phyloP scores from a whole-genome alignment of 257 asterid species.

The Plantago elongata region DNA sequence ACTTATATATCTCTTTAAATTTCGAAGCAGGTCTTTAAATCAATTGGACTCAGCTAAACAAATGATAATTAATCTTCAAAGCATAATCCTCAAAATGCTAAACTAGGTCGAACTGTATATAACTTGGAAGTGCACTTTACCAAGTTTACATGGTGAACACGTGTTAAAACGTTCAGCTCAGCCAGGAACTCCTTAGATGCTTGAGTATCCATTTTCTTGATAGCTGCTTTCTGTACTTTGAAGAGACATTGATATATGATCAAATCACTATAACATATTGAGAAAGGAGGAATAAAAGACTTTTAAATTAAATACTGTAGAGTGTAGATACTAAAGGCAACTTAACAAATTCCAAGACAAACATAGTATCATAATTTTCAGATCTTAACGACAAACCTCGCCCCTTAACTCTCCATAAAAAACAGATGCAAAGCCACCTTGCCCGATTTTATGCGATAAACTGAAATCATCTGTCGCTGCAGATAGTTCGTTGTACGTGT shows the following conservation, averaged over 20 bases:
- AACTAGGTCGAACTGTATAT: neutral
- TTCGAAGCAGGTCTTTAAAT: too few relatives aligned
- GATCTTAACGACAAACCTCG: constrained; percentile 39
- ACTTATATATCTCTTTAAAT: too few relatives aligned
- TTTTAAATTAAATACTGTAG: too few relatives aligned
- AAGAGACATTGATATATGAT: too few relatives aligned
- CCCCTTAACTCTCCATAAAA: constrained; percentile 69
- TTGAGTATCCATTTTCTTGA: constrained; percentile 84
- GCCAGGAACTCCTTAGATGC: constrained; percentile 82
- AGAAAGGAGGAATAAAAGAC: too few relatives aligned
- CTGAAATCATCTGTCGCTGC: constrained; percentile 51
- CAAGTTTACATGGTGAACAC: constrained; percentile 85
- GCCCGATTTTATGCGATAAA: constrained; percentile 62
- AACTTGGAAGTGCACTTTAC: constrained; percentile 27
- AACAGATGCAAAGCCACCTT: constrained; percentile 84
- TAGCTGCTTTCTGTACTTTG: constrained; percentile 63
- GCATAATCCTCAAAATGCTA: too few relatives aligned
- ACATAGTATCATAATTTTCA: neutral
- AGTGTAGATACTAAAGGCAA: too few relatives aligned
- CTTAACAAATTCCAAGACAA: too few relatives aligned
- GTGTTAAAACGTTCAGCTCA: constrained; percentile 73
- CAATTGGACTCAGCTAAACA: neutral
- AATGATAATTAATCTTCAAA: neutral
- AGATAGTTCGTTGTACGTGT: constrained; percentile 61
- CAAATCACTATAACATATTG: too few relatives aligned